Conservation (phyloP, 1,139 yeast species). For the Cylindricascospora bacillispora region DNA sequence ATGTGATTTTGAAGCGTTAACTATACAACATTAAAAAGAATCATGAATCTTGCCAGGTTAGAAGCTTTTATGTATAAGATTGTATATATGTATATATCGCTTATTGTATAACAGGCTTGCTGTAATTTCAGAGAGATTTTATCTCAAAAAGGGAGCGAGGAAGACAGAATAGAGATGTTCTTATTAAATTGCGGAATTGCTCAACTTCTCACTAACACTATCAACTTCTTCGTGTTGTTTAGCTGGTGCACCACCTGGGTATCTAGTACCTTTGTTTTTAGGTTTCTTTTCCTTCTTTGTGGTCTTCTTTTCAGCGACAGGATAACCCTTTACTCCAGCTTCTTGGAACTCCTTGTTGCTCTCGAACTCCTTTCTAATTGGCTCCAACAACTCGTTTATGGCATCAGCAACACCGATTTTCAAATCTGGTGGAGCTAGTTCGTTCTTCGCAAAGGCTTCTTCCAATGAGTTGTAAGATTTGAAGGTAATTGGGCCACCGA, state of each 20-base stretch:
- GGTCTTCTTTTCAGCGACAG: conserved; percentile 50
- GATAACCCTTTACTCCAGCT: conserved; percentile 71
- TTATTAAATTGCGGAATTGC: too few species aligned
- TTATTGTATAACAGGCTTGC: too few species aligned
- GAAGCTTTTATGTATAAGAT: too few species aligned
- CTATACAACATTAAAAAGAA: too few species aligned
- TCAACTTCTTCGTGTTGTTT: conserved; percentile 14
- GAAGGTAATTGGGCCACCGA: conserved; percentile 84
- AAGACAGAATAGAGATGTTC: too few species aligned
- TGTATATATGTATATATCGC: too few species aligned
- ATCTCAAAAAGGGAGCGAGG: too few species aligned
- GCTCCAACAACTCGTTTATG: conserved; percentile 68
- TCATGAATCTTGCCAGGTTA: too few species aligned
- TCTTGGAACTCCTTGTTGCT: conserved; percentile 59
- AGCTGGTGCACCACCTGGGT: conserved; percentile 46
- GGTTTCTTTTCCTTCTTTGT: conserved; percentile 59
- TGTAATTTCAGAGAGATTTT: too few species aligned
- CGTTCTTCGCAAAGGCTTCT: conserved; percentile 56
- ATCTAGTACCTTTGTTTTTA: conserved; percentile 75
- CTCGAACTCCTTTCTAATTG: conserved; percentile 62
- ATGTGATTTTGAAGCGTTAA: too few species aligned
- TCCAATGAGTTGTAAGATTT: conserved; percentile 55
- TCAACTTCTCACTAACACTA: too few species aligned
- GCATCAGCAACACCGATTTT: conserved; percentile 84
- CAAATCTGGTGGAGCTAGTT: conserved; percentile 84